phyloP scores from a whole-genome alignment of 2,329 filamentous ascomycete species.

The Passalora sequoiae region DNA sequence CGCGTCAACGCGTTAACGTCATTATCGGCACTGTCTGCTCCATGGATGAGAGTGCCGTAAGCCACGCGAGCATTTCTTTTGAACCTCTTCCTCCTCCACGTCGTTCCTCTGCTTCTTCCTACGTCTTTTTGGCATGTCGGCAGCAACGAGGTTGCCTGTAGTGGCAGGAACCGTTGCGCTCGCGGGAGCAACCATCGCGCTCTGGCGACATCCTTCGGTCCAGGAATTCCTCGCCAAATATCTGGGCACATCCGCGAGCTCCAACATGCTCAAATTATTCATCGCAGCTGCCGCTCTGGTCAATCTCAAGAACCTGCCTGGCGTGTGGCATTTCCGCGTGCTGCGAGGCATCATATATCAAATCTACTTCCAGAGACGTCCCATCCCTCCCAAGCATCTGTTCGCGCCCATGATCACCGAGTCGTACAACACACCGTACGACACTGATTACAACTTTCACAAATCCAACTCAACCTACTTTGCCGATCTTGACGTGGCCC shows the following conservation, averaged over 20 bases:
- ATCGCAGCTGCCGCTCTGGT: conserved; percentile 47
- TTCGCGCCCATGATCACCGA: conserved; percentile 66
- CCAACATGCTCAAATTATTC: conserved; percentile 20
- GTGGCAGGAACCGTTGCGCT: conserved; percentile 4
- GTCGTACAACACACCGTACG: conserved; percentile 63
- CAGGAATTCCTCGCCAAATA: conserved; percentile 25
- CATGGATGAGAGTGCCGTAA: too few species aligned
- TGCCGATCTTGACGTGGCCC: conserved; percentile 74
- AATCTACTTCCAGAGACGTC: conserved; percentile 39
- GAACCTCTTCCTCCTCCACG: not conserved
- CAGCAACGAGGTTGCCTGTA: conserved; percentile 6
- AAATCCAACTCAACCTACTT: conserved; percentile 85
- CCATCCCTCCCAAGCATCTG: conserved; percentile 53
- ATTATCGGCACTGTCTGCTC: too few species aligned
- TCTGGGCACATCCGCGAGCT: conserved; percentile 20
- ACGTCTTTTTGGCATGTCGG: conserved; percentile 3
- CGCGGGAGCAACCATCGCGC: conserved; percentile 4
- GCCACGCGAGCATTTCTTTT: not conserved
- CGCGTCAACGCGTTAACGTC: not conserved
- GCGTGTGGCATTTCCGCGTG: conserved; percentile 62
- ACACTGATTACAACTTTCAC: conserved; percentile 83
- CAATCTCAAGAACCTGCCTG: conserved; percentile 70
- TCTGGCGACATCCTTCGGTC: conserved; percentile 22
- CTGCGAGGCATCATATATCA: conserved; percentile 45
- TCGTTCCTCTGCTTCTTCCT: not conserved